phyloP scores from a whole-genome alignment of 306 rosid genomes.

The Cucumis hystrix region DNA sequence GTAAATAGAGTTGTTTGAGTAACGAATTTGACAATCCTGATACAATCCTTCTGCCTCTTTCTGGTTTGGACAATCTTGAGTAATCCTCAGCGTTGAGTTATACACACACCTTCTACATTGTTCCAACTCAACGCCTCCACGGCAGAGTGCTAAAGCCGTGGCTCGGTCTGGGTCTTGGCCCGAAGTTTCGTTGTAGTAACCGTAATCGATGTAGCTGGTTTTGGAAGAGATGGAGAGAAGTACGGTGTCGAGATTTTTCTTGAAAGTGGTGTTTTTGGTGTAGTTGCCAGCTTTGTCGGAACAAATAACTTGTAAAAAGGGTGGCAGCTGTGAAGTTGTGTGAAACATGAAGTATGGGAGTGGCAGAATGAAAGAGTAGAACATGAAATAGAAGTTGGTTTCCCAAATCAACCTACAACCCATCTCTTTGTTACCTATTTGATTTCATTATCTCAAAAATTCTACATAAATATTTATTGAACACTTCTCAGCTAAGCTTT shows the following conservation, averaged over 20 bases:
- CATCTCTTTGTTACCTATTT: no score
- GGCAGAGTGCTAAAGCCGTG: not conserved
- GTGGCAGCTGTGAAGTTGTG: no score
- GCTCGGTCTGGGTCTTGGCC: not conserved
- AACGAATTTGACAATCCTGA: slow-evolving; percentile 7
- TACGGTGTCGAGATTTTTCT: not conserved
- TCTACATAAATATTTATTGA: no score
- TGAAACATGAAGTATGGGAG: no score
- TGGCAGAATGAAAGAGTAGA: no score
- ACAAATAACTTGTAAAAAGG: no score
- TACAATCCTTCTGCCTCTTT: slow-evolving; percentile 16
- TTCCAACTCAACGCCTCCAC: not conserved
- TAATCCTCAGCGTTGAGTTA: not conserved
- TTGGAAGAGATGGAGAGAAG: not conserved
- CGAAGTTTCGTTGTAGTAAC: not conserved
- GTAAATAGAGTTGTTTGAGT: not conserved
- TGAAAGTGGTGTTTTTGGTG: no score
- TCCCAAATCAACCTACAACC: no score
- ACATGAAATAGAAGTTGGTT: no score
- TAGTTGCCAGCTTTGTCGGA: no score
- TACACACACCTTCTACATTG: not conserved
- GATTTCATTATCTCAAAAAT: no score
- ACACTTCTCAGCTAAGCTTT: no score
- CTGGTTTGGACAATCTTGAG: not conserved
- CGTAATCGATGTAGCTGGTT: not conserved